Evolutionary conservation across 75 land plant genomes (phyloP), one percentile per base, ranked within the genome.

Genomic region (Adiantum capillusveneris): DNA sequence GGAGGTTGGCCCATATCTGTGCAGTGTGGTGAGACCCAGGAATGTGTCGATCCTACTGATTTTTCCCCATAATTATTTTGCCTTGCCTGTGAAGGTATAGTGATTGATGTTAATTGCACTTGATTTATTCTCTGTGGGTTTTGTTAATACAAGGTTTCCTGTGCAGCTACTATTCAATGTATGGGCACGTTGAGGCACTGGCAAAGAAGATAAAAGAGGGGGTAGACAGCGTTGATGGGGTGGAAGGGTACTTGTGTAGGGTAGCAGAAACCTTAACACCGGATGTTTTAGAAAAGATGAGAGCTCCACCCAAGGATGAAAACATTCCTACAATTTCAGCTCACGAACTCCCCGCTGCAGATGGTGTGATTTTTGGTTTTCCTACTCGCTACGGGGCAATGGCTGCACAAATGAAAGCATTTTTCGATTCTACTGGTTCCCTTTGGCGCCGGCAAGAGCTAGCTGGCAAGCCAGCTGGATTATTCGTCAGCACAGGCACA

Each of bases 391-490:
- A 66, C 69, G 97, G 97, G 16, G 48, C 60, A 29, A 90, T 90
- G 96, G 85, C 93, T 6, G 96, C 96, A 1, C 96, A 90, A 54
- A 87, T 91, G 82, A 90, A 90, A 76, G 82, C 91, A 0, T 90
- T 90, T 66, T 81, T 90, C 51, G 96, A 90, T 46, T 72, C 88
- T 0, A 90, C 96, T 7, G 96, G 93, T 13, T 53, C 58, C 34
- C 65, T 90, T 45, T 90, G 96, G 96, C 67, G 57, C 9, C 70
- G 56, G 57, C 96, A 90, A 72, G 53, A 60, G 45, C 85, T 90
- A 11, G 87, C 85, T 1, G 96, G 96, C 25, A 87, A 86, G 61
- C 93, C 96, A 18, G 91, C 88, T 1, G 96, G 96, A 24, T 73
- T 90, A 52, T 90, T 90, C 53, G 83, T 87, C 6, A 87, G 96